These are phyloP conservation scores for Funneliformis geosporum DNA, from an alignment of 192 early-diverging fungal species.

Conservation along the genomic window DNA sequence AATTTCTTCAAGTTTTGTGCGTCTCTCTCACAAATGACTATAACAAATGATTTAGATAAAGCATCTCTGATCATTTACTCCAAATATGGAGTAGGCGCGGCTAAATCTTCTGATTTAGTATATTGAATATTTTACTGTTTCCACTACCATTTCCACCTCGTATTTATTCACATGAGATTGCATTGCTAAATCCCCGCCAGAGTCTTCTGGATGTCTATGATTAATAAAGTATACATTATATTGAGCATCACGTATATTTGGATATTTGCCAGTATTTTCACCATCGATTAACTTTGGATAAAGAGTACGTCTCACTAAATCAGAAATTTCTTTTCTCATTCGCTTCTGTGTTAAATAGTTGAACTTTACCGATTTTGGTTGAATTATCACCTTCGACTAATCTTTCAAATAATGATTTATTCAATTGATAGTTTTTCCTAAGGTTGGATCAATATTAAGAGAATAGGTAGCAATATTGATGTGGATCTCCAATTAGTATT, in stretches of 20 bases:
- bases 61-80: slow-evolving; percentile 48
- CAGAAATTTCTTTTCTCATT: slow-evolving; percentile 55
- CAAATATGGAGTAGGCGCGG: no score
- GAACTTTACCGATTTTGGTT: not conserved
- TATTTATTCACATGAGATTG: slow-evolving; percentile 51
- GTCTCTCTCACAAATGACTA: slow-evolving; percentile 44
- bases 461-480: slow-evolving; percentile 20
- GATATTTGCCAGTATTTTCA: slow-evolving; percentile 32
- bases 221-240: slow-evolving; percentile 51
- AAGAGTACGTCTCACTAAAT: slow-evolving; percentile 47
- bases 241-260: slow-evolving; percentile 45
- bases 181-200: slow-evolving; percentile 37
- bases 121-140: slow-evolving; percentile 41
- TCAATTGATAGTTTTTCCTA: slow-evolving; percentile 46
- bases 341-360: slow-evolving; percentile 19
- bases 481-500: slow-evolving; percentile 55
- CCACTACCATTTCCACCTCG: slow-evolving; percentile 54
- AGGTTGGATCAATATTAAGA: slow-evolving; percentile 38
- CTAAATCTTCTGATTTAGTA: no score
- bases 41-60: slow-evolving; percentile 32
- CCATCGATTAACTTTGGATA: slow-evolving; percentile 52
- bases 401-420: slow-evolving; percentile 40
- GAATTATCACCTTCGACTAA: slow-evolving; percentile 12
- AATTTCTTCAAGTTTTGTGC: slow-evolving; percentile 36
- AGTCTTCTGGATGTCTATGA: slow-evolving; percentile 49